Conservation (phyloP, 2,329 filamentous ascomycete genomes). For the Epicoccum sorghinum region DNA sequence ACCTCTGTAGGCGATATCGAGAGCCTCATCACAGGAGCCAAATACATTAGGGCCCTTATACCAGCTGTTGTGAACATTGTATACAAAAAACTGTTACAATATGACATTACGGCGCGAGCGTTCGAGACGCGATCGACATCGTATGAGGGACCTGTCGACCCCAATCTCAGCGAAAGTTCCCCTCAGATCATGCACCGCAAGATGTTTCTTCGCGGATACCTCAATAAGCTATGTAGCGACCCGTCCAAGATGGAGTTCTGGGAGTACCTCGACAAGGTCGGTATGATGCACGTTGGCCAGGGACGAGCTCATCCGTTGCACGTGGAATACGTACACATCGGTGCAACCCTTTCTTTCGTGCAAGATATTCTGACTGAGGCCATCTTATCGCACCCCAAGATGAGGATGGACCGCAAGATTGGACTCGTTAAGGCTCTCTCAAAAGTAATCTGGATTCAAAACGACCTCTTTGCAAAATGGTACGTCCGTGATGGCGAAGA, state of each 20-base stretch:
- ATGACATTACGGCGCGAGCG: slow-evolving; percentile 81
- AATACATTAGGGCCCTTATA: slow-evolving; percentile 82
- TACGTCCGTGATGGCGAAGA: slow-evolving; percentile 74
- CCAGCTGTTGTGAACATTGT: slow-evolving; percentile 84
- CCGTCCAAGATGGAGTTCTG: slow-evolving; percentile 78
- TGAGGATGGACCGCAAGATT: slow-evolving; percentile 72
- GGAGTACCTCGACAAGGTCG: slow-evolving; percentile 84
- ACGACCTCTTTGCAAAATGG: slow-evolving; percentile 85
- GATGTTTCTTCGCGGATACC: slow-evolving; percentile 76
- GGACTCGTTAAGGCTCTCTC: slow-evolving; percentile 75
- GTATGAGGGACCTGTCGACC: slow-evolving; percentile 71
- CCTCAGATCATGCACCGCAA: slow-evolving; percentile 79
- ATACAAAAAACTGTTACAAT: slow-evolving; percentile 79
- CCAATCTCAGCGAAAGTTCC: slow-evolving; percentile 68
- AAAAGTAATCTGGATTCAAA: slow-evolving; percentile 88
- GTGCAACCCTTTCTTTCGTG: slow-evolving; percentile 73
- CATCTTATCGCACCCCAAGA: slow-evolving; percentile 71
- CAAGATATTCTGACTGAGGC: slow-evolving; percentile 80
- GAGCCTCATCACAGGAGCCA: slow-evolving; percentile 70
- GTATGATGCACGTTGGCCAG: slow-evolving; percentile 82
- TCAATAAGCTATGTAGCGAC: slow-evolving; percentile 76
- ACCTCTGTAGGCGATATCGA: slow-evolving; percentile 65
- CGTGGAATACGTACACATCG: slow-evolving; percentile 81
- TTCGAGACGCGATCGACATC: slow-evolving; percentile 68
- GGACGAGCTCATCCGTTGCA: slow-evolving; percentile 74